Conservation (phyloP, 345 rosid genomes). For the Populus davidiana region DNA sequence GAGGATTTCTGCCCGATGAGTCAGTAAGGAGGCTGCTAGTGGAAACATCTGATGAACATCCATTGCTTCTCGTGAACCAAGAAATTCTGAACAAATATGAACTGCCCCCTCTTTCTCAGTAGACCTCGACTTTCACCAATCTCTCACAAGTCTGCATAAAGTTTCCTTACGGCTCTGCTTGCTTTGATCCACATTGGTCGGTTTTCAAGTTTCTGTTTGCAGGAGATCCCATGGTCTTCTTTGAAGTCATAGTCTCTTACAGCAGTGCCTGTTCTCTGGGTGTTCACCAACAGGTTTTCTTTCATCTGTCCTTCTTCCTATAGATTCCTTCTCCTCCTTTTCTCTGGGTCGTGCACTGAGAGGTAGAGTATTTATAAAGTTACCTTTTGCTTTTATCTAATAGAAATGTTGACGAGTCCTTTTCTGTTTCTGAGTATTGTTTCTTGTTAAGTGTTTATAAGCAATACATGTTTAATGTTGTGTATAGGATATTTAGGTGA, state of each 20-base stretch:
- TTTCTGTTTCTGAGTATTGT: too few relatives aligned
- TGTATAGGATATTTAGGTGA: too few relatives aligned
- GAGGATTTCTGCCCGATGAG: constrained; percentile 27
- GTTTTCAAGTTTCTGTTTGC: background rate
- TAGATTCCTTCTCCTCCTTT: background rate
- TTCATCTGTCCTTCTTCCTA: background rate
- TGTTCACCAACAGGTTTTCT: background rate
- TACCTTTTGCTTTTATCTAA: background rate
- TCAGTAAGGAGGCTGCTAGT: constrained; percentile 15
- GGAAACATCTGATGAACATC: constrained; percentile 9
- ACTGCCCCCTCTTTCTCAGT: background rate
- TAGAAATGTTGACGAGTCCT: too few relatives aligned
- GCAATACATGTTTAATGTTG: too few relatives aligned
- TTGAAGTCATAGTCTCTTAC: background rate
- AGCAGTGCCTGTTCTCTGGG: background rate
- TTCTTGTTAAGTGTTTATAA: too few relatives aligned
- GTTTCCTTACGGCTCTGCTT: background rate
- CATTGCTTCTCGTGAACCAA: background rate
- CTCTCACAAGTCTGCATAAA: background rate
- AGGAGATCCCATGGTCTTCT: background rate
- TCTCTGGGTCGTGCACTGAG: background rate
- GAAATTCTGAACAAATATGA: background rate
- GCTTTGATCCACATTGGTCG: background rate
- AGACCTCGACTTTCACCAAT: background rate
- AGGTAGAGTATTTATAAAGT: background rate